Evolutionary conservation across 176 grass and related monocot genomes (phyloP).

Genomic region (Oryza australiensis): DNA sequence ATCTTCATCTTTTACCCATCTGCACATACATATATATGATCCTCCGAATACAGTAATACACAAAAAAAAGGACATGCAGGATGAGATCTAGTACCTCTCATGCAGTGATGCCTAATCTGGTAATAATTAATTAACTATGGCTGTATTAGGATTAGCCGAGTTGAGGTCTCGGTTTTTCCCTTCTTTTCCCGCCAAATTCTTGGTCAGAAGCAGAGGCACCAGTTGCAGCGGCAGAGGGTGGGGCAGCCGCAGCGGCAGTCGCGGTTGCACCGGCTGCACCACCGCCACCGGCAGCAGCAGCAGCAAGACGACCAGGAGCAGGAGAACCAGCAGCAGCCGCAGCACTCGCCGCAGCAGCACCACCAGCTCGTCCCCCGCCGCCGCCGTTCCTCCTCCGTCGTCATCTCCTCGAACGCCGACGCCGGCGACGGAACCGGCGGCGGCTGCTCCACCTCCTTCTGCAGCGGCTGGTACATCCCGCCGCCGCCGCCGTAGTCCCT

Average conservation of each 20-base stretch:
- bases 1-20: background rate
- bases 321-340: conserved; percentile 46
- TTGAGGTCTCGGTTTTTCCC: background rate
- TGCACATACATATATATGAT: background rate
- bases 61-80: background rate
- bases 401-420: conserved; percentile 46
- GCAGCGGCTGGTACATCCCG: conserved; percentile 35
- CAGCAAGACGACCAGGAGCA: conserved; percentile 38
- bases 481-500: conserved; percentile 12
- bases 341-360: conserved; percentile 36
- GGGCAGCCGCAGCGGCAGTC: conserved; percentile 16
- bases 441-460: conserved; percentile 20
- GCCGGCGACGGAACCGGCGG: background rate
- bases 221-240: background rate
- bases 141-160: background rate
- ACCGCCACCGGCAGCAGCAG: conserved; percentile 23
- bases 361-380: conserved; percentile 29
- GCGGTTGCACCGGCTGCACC: background rate
- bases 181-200: conserved; percentile 1
- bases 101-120: conserved; percentile 16
- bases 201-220: conserved; percentile 41
- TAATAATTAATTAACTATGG: background rate
- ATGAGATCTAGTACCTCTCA: background rate
- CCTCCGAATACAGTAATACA: conserved; percentile 18
- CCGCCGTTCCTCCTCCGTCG: conserved; percentile 48